Percentiles rank a stretch among this genome's conserved stretches.
Conservation (phyloP, 2,329 filamentous ascomycete genomes). For the Cytospora schulzeri region DNA sequence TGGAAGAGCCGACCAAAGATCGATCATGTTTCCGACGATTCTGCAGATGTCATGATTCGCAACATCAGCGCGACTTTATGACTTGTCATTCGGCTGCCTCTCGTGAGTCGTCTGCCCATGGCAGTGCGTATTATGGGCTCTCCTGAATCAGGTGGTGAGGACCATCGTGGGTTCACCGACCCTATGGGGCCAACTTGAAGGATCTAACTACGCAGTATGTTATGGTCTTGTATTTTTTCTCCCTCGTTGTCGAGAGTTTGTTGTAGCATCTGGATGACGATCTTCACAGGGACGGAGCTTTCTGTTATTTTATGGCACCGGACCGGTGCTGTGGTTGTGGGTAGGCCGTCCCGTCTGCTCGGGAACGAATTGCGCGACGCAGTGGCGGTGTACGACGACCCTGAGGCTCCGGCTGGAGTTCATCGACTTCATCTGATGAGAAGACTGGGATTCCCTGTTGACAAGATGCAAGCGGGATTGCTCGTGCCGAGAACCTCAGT, state of each 20-base stretch:
- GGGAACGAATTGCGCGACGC: constrained; percentile 1
- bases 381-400: not conserved
- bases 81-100: constrained; percentile 15
- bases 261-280: not conserved
- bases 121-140: constrained; percentile 15
- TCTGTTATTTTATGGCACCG: not conserved
- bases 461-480: not conserved
- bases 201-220: not conserved
- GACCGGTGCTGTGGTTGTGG: not conserved
- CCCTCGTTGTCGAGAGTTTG: not conserved
- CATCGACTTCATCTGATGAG: not conserved
- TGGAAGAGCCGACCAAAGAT: not conserved
- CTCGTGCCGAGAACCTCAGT: not conserved
- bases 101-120: constrained; percentile 10
- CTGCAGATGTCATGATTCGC: constrained; percentile 17
- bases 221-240: too few relatives aligned
- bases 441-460: not conserved
- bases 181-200: not conserved
- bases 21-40: constrained; percentile 16
- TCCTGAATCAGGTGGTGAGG: constrained; percentile 22
- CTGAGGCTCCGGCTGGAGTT: not conserved
- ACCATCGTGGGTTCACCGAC: constrained; percentile 3
- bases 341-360: not conserved
- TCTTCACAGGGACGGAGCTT: not conserved
- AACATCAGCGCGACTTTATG: constrained; percentile 5